These are phyloP conservation scores for Kandelia obovata DNA, from an alignment of 345 rosid species.

Conservation along the genomic window DNA sequence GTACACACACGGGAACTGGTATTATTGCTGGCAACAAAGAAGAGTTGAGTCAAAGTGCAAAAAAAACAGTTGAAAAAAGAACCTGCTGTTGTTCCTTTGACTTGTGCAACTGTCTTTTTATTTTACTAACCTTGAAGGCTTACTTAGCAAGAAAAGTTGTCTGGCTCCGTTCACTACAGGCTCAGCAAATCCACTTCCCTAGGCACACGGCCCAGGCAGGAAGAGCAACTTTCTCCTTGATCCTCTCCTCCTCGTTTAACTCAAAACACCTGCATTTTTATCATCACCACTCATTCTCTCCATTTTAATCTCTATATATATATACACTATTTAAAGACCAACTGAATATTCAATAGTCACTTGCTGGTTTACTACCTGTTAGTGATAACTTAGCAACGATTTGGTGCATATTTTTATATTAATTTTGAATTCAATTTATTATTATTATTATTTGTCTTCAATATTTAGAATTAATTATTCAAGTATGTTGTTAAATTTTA, in stretches of 20 bases:
- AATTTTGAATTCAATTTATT: too few relatives aligned
- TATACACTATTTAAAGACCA: not conserved
- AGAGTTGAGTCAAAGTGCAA: not conserved
- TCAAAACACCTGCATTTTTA: conserved; percentile 9
- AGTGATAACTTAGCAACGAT: too few relatives aligned
- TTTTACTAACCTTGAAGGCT: not conserved
- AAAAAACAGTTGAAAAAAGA: not conserved
- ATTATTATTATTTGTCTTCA: too few relatives aligned
- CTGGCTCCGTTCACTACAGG: not conserved
- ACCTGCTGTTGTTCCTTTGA: not conserved
- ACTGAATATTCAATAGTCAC: too few relatives aligned
- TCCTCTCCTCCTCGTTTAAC: conserved; percentile 27
- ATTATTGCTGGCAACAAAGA: not conserved
- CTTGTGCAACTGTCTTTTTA: not conserved
- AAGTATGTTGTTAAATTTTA: too few relatives aligned
- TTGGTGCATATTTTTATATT: too few relatives aligned
- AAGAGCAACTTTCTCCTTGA: conserved; percentile 34
- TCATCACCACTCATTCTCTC: not conserved
- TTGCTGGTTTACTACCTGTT: too few relatives aligned
- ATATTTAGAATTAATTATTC: too few relatives aligned
- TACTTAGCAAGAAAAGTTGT: conserved; percentile 3
- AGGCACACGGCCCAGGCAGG: conserved; percentile 31
- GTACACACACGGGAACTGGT: not conserved
- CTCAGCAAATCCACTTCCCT: not conserved
- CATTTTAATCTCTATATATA: not conserved